These are phyloP conservation scores for Agrocybe praecox DNA, from an alignment of 768 basidiomycete species.

Conservation along the genomic window DNA sequence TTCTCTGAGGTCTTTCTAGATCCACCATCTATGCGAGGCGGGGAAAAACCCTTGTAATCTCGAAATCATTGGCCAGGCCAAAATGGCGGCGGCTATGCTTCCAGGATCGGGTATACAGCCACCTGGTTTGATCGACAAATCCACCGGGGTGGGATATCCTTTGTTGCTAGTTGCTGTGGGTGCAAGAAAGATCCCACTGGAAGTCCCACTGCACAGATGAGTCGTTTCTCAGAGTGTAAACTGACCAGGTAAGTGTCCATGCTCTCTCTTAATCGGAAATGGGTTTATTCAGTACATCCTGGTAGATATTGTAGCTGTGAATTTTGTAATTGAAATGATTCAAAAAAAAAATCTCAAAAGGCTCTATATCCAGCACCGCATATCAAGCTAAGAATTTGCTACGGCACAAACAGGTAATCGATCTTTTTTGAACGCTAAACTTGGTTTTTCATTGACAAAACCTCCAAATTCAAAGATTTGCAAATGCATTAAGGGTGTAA, in stretches of 20 bases:
- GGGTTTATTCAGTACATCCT: no score
- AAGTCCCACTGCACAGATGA: background rate
- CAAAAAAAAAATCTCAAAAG: no score
- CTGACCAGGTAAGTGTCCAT: background rate
- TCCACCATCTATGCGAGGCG: constrained; percentile 12
- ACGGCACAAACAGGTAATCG: no score
- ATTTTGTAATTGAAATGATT: no score
- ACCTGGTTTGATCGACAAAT: background rate
- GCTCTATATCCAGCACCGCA: no score
- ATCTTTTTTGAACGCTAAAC: no score
- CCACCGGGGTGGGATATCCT: background rate
- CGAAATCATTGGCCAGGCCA: background rate
- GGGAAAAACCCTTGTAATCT: constrained; percentile 8
- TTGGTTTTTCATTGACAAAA: no score
- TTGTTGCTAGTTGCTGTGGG: background rate
- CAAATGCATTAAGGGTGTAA: no score
- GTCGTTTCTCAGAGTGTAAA: background rate
- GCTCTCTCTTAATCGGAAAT: no score
- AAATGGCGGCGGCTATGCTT: background rate
- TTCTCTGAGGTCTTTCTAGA: background rate
- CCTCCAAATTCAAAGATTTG: no score
- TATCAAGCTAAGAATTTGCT: no score
- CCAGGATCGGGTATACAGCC: background rate
- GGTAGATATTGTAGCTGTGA: no score
- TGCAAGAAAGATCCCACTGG: background rate